These are phyloP conservation scores for Silene uniflora DNA, from an alignment of 148 eudicot genomes.

Conservation along the genomic window DNA sequence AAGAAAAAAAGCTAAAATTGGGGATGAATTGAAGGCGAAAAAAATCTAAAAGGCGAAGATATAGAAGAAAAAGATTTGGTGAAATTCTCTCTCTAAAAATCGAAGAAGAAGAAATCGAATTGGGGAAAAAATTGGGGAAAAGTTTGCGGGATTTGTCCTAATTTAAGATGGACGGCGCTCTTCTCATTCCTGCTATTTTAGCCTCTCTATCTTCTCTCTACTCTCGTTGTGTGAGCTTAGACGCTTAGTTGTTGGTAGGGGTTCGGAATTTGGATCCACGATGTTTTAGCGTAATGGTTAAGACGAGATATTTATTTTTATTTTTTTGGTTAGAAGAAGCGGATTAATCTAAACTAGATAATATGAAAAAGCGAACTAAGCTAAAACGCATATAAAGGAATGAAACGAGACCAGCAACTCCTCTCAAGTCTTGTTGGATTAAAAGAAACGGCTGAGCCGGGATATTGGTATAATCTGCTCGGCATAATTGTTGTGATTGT, in stretches of 20 bases:
- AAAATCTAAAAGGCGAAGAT: constrained; percentile 37
- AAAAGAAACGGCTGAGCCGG: too few relatives aligned
- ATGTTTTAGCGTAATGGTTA: background rate
- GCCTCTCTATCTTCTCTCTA: background rate
- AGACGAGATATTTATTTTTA: background rate
- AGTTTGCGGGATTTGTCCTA: background rate
- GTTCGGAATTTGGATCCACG: background rate
- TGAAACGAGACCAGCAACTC: too few relatives aligned
- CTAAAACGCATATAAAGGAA: too few relatives aligned
- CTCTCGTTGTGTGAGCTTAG: too few relatives aligned
- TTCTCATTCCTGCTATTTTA: background rate
- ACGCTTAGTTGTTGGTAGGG: background rate
- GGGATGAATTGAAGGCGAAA: constrained; percentile 30
- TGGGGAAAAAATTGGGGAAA: background rate
- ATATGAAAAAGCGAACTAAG: too few relatives aligned
- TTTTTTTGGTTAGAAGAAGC: too few relatives aligned
- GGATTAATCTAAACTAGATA: too few relatives aligned
- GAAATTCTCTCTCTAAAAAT: background rate
- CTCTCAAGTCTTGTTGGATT: too few relatives aligned
- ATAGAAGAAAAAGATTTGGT: constrained; percentile 21
- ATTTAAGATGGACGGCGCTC: background rate
- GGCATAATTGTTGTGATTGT: too few relatives aligned
- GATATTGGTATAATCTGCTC: too few relatives aligned
- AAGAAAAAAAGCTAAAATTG: constrained; percentile 29
- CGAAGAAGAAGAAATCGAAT: background rate